Conservation (phyloP, 2,329 filamentous ascomycete genomes). For the Byssoonygena ceratinophila region DNA sequence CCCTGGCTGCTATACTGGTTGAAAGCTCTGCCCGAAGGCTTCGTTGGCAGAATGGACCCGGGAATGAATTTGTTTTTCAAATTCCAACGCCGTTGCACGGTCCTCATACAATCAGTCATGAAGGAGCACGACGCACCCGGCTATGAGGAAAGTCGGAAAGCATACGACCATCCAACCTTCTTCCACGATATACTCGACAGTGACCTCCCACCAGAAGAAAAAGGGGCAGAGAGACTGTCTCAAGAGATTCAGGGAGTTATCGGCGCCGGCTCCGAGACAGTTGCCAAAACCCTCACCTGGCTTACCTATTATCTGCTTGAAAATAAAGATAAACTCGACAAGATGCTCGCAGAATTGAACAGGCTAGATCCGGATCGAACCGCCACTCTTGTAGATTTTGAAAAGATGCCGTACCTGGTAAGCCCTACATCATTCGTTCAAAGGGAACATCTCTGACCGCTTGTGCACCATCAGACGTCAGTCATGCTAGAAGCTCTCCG, state of each 20-base stretch:
- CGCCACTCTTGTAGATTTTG: constrained; percentile 25
- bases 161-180: constrained; percentile 21
- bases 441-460: not conserved
- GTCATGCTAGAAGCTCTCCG: constrained; percentile 9
- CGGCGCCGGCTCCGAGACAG: constrained; percentile 27
- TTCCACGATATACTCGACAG: constrained; percentile 21
- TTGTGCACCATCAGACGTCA: not conserved
- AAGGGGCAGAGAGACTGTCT: constrained; percentile 22
- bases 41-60: constrained; percentile 8
- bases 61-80: constrained; percentile 10
- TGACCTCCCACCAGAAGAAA: constrained; percentile 24
- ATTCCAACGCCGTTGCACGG: constrained; percentile 9
- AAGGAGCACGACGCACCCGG: constrained; percentile 1
- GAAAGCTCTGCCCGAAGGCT: constrained; percentile 9
- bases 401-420: constrained; percentile 33
- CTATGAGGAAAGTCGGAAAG: constrained; percentile 5
- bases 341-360: constrained; percentile 15
- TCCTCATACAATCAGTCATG: constrained; percentile 10
- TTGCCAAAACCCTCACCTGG: constrained; percentile 22
- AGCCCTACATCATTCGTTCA: constrained; percentile 1
- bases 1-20: constrained; percentile 5
- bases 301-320: constrained; percentile 15
- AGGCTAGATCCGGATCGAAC: constrained; percentile 20
- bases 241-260: constrained; percentile 26
- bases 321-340: constrained; percentile 8